Conservation (phyloP, 2,329 filamentous ascomycete genomes). For the Fusarium brachygibbosum region DNA sequence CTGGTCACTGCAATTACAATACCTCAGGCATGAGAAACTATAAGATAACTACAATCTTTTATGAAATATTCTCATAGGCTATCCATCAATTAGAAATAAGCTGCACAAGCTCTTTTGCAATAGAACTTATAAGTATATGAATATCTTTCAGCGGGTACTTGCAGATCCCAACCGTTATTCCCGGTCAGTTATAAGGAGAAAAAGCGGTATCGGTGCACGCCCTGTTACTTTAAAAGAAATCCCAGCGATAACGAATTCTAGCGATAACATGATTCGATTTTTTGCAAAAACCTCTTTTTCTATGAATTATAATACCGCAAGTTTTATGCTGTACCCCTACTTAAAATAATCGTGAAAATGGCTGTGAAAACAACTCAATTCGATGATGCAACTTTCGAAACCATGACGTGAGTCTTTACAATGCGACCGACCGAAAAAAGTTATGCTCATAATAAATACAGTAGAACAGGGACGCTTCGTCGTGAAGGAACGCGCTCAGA, state of each 20-base stretch:
- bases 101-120: no score
- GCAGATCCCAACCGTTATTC: background rate
- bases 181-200: background rate
- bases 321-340: background rate
- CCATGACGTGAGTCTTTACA: constrained; percentile 8
- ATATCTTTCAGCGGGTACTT: background rate
- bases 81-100: no score
- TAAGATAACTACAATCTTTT: background rate
- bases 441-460: background rate
- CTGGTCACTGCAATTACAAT: no score
- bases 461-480: constrained; percentile 2
- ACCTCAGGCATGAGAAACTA: background rate
- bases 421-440: fast-evolving
- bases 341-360: background rate
- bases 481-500: constrained; percentile 17
- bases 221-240: background rate
- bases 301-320: background rate
- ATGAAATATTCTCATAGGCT: no score
- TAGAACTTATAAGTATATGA: background rate
- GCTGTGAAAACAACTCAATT: background rate
- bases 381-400: background rate
- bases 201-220: constrained; percentile 4
- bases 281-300: background rate
- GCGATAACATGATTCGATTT: background rate
- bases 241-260: background rate